Evolutionary conservation across 2,329 filamentous ascomycete genomes (phyloP).

Genomic region (Didymella pomorum): DNA sequence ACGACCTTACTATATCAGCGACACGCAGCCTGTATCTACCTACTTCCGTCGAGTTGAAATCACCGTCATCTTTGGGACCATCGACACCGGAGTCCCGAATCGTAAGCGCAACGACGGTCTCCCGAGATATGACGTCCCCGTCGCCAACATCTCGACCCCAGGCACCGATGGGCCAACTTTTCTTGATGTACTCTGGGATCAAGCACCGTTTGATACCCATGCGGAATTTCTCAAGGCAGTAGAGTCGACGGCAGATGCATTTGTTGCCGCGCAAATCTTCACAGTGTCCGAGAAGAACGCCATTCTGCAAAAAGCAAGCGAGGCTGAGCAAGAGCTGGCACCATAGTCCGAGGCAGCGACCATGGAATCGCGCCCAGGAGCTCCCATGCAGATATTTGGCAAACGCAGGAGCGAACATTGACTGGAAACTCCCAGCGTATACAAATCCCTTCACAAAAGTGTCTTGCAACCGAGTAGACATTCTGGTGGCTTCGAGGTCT

Average conservation of each 20-base stretch:
- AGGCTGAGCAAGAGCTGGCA: slow-evolving; percentile 1
- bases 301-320: background rate
- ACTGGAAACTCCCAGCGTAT: too few species aligned
- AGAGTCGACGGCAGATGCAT: background rate
- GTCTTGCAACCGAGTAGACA: too few species aligned
- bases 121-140: slow-evolving; percentile 4
- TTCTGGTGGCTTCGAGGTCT: too few species aligned
- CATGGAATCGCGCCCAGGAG: too few species aligned
- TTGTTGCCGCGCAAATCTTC: background rate
- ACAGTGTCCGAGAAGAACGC: background rate
- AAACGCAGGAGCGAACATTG: too few species aligned
- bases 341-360: background rate
- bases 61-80: background rate
- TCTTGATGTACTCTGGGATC: slow-evolving; percentile 7
- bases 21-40: background rate
- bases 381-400: too few species aligned
- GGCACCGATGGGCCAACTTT: slow-evolving; percentile 4
- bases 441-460: too few species aligned
- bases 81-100: slow-evolving; percentile 2
- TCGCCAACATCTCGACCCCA: background rate
- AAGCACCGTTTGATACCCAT: slow-evolving; percentile 5
- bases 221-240: background rate
- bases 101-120: slow-evolving; percentile 2
- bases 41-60: slow-evolving; percentile 8
- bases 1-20: slow-evolving; percentile 10